Evolutionary conservation across 164 flowering plant species (phyloP).

Genomic region (Chimonanthus salicifolius): DNA sequence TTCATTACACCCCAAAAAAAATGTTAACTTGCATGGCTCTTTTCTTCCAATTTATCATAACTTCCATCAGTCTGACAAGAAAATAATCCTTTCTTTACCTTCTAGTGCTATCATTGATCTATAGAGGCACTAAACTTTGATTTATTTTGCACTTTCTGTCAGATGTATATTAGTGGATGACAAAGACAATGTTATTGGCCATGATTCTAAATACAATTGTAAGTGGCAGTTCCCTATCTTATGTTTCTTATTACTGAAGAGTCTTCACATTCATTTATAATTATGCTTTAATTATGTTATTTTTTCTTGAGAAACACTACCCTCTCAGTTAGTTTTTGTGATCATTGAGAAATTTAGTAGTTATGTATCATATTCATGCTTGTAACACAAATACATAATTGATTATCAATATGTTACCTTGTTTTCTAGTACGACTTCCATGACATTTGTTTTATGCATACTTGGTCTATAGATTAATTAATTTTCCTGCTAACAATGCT

Average conservation of each 20-base stretch:
- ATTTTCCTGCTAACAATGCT: too few species aligned
- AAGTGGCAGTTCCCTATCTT: slow-evolving; percentile 27
- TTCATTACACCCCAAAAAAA: too few species aligned
- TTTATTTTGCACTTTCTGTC: slow-evolving; percentile 14
- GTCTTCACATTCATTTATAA: background rate
- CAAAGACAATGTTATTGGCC: slow-evolving; percentile 82
- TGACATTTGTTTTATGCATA: too few species aligned
- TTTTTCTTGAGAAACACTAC: too few species aligned
- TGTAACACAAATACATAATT: too few species aligned
- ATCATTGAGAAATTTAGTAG: too few species aligned
- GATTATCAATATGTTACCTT: too few species aligned
- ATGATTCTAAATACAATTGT: slow-evolving; percentile 93
- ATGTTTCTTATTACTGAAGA: background rate
- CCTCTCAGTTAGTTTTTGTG: too few species aligned
- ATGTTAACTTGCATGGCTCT: background rate
- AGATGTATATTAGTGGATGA: slow-evolving; percentile 97
- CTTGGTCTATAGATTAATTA: too few species aligned
- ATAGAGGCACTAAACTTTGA: background rate
- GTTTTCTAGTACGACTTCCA: too few species aligned
- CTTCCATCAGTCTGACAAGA: background rate
- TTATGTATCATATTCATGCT: too few species aligned
- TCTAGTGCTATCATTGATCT: background rate
- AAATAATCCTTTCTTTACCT: background rate
- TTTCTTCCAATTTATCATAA: background rate
- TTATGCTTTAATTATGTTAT: too few species aligned